Evolutionary conservation across 108 stramenopile species (phyloP), one percentile per base, ranked within the genome.

Genomic region (Epipyxis sp.): DNA sequence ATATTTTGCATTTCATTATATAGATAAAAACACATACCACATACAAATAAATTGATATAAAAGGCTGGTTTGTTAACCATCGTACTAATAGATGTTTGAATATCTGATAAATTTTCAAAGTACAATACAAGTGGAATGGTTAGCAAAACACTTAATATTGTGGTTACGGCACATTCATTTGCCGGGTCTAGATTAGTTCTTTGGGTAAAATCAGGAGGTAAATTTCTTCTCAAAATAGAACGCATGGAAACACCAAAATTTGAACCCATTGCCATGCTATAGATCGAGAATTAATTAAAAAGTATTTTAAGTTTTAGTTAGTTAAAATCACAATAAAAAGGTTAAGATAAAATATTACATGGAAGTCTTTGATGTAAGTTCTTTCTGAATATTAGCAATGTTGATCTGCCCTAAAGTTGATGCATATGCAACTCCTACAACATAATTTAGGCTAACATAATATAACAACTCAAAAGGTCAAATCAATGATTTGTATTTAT

Each of bases 401-500:
- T 20, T 50, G 46, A 50, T 6, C 35, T 65, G 27, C 30, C 61
- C 61, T 6, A 65, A 32, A 32, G 61, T 65, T 3, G 61, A 65
- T 37, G 61, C 61, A 32, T 65, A 65, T 3, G 61, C 61, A 50
- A 50, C 46, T 6, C 20, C 6, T 50, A 13, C 13, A 20, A 50
- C 46, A 50, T 50, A 20, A 50, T 20, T 50, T 20, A 6, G 20
- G 46, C 61, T 32, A 65, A 16, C 61, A 65, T 6, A 50, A 58
- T 10, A 2, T 35, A 40, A 79, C 82, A 86, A n/a, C n/a, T 44
- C 81, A 82, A 62, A 86, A 86, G 1, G 44, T 30, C 2, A 87
- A 10, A 6, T 65, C 61, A 77, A 82, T 85, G 41, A 82, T 39
- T 42, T 78, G 80, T 39, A 85, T 82, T 34, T 83, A 6, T 96